Percentiles rank a stretch among this genome's conserved stretches.
phyloP scores from a whole-genome alignment of 331 rosid genomes.

The Stylosanthes scabra region DNA sequence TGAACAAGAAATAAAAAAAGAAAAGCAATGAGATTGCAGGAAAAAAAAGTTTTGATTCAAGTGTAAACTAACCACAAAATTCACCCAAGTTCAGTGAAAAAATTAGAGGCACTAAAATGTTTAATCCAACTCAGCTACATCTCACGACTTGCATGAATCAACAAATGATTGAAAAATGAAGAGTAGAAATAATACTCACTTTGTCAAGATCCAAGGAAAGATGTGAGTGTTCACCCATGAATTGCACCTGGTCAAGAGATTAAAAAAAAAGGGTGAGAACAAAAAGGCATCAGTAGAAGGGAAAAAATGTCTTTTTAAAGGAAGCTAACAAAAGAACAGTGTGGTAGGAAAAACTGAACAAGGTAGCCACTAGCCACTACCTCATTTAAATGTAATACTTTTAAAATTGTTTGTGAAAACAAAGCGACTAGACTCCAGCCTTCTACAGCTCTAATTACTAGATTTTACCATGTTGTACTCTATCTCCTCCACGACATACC shows the following conservation, averaged over 20 bases:
- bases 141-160: slow-evolving; percentile 34
- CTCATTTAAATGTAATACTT: slow-evolving; percentile 2
- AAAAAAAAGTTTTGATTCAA: slow-evolving; percentile 25
- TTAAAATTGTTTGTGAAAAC: slow-evolving; percentile 15
- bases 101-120: slow-evolving; percentile 31
- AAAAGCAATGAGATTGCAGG: slow-evolving; percentile 32
- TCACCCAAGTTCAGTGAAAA: slow-evolving; percentile 18
- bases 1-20: slow-evolving; percentile 32
- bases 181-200: slow-evolving; percentile 61
- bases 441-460: slow-evolving; percentile 26
- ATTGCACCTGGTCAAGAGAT: slow-evolving; percentile 61
- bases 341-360: slow-evolving; percentile 10
- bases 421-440: neutral
- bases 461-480: neutral
- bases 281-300: slow-evolving; percentile 37
- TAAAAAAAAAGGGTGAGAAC: slow-evolving; percentile 26
- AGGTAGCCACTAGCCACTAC: slow-evolving; percentile 18
- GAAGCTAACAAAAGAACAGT: slow-evolving; percentile 18
- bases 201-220: slow-evolving; percentile 93
- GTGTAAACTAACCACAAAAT: slow-evolving; percentile 21
- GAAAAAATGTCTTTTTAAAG: slow-evolving; percentile 29
- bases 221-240: slow-evolving; percentile 96
- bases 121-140: slow-evolving; percentile 34
- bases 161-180: slow-evolving; percentile 18
- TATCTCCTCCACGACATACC: neutral